A percentile compares a stretch with the other conserved stretches of the same genome.
phyloP scores from a whole-genome alignment of 1,139 yeast species.

The Scheffersomyces quercinus region DNA sequence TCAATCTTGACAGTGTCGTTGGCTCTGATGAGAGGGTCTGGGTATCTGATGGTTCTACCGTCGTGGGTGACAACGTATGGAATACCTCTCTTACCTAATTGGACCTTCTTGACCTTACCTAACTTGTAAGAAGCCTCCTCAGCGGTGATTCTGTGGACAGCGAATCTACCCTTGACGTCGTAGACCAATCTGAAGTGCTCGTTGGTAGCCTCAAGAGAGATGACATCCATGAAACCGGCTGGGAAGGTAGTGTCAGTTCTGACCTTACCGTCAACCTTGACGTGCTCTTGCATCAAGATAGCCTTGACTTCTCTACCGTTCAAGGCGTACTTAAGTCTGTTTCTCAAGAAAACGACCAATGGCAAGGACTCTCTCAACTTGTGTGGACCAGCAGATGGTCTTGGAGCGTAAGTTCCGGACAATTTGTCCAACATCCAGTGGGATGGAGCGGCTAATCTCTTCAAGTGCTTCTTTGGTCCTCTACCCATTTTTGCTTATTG shows the following conservation, averaged over 20 bases:
- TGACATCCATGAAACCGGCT: constrained; percentile 99
- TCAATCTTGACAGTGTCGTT: constrained; percentile 98
- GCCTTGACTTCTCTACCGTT: constrained; percentile 99
- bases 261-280: constrained; percentile 98
- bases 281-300: constrained; percentile 98
- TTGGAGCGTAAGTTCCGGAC: constrained; percentile 99
- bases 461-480: constrained; percentile 74
- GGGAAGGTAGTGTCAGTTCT: constrained; percentile 99
- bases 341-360: constrained; percentile 95
- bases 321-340: constrained; percentile 99
- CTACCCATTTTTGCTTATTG: constrained; percentile 21
- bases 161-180: constrained; percentile 98
- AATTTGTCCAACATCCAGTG: constrained; percentile 99
- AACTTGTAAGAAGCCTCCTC: constrained; percentile 98
- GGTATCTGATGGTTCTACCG: constrained; percentile 99
- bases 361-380: constrained; percentile 99
- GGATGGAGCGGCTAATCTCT: constrained; percentile 99
- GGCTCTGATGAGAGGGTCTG: constrained; percentile 94
- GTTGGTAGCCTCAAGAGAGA: constrained; percentile 94
- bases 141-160: constrained; percentile 98
- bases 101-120: constrained; percentile 96
- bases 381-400: constrained; percentile 99
- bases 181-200: constrained; percentile 98
- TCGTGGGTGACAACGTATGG: constrained; percentile 99
- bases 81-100: constrained; percentile 96